A percentile compares a stretch with the other conserved stretches of the same genome.
Evolutionary conservation across 352 stramenopile genomes (phyloP).

Genomic region (Phytopythium sindhum): DNA sequence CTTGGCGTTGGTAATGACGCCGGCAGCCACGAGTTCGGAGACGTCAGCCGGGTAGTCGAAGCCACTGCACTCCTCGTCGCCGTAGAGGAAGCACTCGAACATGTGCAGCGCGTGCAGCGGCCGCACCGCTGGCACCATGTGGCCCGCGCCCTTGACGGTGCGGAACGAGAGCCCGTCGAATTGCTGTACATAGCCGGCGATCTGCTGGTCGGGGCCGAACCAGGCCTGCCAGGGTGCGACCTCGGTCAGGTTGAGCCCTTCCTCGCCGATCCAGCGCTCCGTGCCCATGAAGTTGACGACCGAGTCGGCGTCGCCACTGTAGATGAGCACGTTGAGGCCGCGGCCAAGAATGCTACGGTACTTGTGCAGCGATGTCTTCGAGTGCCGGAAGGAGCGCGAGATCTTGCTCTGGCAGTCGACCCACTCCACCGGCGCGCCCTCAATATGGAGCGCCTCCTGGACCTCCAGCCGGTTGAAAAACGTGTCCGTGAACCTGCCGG

Average conservation of each 20-base stretch:
- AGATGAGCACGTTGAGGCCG: constrained; percentile 60
- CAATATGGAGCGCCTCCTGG: constrained; percentile 54
- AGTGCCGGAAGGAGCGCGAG: constrained; percentile 35
- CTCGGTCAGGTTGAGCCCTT: constrained; percentile 66
- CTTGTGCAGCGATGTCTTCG: constrained; percentile 50
- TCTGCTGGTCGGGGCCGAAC: constrained; percentile 76
- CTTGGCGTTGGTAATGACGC: constrained; percentile 20
- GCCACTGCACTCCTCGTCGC: constrained; percentile 47
- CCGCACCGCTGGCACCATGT: constrained; percentile 85
- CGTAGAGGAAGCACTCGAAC: constrained; percentile 82
- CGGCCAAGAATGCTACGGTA: constrained; percentile 60
- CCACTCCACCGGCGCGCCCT: constrained; percentile 39
- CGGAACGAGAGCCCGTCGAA: constrained; percentile 87
- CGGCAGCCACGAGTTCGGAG: constrained; percentile 45
- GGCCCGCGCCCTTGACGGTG: constrained; percentile 90
- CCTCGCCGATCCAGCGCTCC: constrained; percentile 71
- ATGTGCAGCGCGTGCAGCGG: constrained; percentile 75
- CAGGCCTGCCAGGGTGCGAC: constrained; percentile 63
- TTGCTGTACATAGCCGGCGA: constrained; percentile 85
- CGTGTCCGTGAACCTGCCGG: constrained; percentile 44
- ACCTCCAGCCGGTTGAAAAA: constrained; percentile 50
- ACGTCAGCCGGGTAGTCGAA: constrained; percentile 50
- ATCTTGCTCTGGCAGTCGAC: constrained; percentile 56
- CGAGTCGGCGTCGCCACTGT: constrained; percentile 76
- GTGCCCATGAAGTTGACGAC: constrained; percentile 89